Conservation (phyloP, 495 filamentous ascomycete species). For the Chaetomium tenue region DNA sequence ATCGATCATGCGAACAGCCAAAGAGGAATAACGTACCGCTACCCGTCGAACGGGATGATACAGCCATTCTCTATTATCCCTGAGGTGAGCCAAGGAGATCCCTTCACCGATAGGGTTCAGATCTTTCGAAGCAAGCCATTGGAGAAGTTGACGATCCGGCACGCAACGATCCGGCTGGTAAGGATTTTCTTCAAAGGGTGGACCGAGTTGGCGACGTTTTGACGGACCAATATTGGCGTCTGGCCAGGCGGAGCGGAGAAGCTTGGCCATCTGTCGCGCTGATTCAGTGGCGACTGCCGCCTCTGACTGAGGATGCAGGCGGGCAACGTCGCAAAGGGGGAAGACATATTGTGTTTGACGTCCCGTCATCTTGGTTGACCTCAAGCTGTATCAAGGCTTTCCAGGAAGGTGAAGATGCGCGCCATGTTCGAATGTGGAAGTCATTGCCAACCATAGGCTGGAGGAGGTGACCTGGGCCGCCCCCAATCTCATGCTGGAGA, state of each 20-base stretch:
- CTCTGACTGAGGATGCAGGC: background rate
- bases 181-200: too few species aligned
- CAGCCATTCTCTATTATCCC: background rate
- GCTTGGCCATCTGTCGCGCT: conserved; percentile 2
- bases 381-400: conserved; percentile 4
- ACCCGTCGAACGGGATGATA: background rate
- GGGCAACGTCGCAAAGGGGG: conserved; percentile 1
- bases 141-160: conserved; percentile 7
- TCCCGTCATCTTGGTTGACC: conserved; percentile 2
- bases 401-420: background rate
- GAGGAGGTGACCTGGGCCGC: background rate
- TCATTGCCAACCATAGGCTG: conserved; percentile 6
- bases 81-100: background rate
- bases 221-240: background rate
- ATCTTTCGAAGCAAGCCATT: conserved; percentile 8
- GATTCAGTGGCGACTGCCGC: background rate
- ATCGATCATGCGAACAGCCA: too few species aligned
- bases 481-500: conserved; percentile 4
- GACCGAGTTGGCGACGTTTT: conserved; percentile 8
- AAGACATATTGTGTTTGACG: background rate
- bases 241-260: conserved; percentile 7
- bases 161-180: too few species aligned
- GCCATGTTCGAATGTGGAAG: background rate
- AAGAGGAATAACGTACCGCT: background rate
- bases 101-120: conserved; percentile 9